A percentile compares a stretch with the other conserved stretches of the same genome.
Evolutionary conservation across 1,139 yeast species (phyloP).

Genomic region (Casaregolazyma lundiana): DNA sequence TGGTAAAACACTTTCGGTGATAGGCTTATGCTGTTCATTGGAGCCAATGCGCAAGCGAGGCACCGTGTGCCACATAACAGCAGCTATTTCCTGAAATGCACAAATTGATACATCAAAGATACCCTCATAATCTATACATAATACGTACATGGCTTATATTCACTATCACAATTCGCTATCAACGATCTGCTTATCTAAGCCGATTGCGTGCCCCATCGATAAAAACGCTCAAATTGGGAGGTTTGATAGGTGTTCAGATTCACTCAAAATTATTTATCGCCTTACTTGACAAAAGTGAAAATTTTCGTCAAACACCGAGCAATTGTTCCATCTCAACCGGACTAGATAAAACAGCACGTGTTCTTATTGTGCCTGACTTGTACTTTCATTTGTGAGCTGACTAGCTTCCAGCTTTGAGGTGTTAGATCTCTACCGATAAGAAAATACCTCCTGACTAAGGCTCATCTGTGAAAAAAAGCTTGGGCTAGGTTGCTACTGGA

Average conservation of each 20-base stretch:
- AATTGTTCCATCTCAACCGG: neutral
- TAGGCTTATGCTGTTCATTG: no score
- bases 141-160: no score
- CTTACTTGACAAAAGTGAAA: neutral
- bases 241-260: neutral
- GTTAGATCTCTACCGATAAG: neutral
- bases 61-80: no score
- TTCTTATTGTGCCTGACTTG: neutral
- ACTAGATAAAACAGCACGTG: neutral
- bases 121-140: no score
- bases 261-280: conserved; percentile 1
- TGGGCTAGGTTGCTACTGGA: neutral
- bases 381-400: neutral
- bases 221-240: neutral
- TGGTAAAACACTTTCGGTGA: no score
- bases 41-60: no score
- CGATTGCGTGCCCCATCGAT: neutral
- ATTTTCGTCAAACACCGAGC: neutral
- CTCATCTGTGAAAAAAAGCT: neutral
- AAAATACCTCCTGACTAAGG: neutral
- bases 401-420: neutral
- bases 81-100: no score
- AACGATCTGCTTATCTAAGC: neutral
- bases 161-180: no score
- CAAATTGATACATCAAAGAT: no score